Evolutionary conservation across 805 yeast genomes (phyloP), one percentile per base, ranked within the genome.

Genomic region (Tetrapisispora phaffii): DNA sequence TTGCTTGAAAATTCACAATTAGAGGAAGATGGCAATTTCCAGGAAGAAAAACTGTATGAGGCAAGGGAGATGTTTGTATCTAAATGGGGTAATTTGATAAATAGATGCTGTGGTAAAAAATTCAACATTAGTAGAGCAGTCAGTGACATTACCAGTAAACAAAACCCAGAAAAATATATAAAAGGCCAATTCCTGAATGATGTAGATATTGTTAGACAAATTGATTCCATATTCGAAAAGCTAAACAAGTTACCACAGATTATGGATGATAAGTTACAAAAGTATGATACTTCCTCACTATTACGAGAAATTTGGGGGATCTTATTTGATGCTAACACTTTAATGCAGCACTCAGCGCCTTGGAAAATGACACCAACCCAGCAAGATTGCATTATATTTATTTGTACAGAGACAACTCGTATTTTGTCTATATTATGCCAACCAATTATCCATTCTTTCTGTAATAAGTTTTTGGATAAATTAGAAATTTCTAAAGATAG

Each of bases 1-100:
- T 65, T 93, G 47, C 72, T 82, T 64, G 85, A 82, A 53, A 82
- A 82, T 58, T 82, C 95, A 1, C 79, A 80, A 32, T 64, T 93
- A 29, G 82, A 77, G 22, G 72, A 75, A 24, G 98, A 93, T 64
- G 77, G 89, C 52, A 88, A 88, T 53, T 93, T 82, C 59, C 75
- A 80, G 28, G 85, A 81, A 42, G 72, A 66, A 15, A 71, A 71
- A 34, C 66, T 85, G 45, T 66, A 66, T 35, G 59, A 60, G 26
- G 65, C 79, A 7, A 72, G 94, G 50, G 79, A 77, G 29, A 76
- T 79, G 53, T 68, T 90, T 34, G 79, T 86, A 46, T 86, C 87
- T 48, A 89, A 89, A 60, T 81, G 81, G 66, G 88, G 93, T 39
- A 93, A 90, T 57, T 69, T 89, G 41, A 70, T 83, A 19, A 75